A percentile compares a stretch with the other conserved stretches of the same genome.
Evolutionary conservation across 331 rosid genomes (phyloP).

Genomic region (Ulmus americana): DNA sequence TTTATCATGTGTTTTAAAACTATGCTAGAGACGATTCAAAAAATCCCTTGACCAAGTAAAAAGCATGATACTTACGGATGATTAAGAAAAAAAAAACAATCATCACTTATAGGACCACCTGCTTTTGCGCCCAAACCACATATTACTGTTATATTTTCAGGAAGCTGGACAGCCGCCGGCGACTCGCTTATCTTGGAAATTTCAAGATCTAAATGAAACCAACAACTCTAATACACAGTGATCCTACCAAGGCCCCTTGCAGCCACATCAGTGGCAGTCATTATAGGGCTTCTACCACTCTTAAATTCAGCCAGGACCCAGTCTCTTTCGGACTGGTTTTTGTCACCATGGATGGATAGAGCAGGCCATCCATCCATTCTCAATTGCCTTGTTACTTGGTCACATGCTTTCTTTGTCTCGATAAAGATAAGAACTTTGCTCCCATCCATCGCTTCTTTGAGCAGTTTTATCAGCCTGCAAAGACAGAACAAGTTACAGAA

Average conservation of each 20-base stretch:
- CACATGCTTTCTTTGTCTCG: constrained; percentile 95
- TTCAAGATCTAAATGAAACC: constrained; percentile 46
- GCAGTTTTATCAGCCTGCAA: constrained; percentile 74
- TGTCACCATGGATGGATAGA: constrained; percentile 94
- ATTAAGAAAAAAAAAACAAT: constrained; percentile 18
- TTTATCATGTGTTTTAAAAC: too few species aligned
- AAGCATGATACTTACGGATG: constrained; percentile 9
- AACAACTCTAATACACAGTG: constrained; percentile 59
- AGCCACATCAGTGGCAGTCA: constrained; percentile 99
- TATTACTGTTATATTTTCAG: constrained; percentile 37
- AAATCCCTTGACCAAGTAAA: constrained; percentile 16
- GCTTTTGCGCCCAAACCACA: constrained; percentile 84
- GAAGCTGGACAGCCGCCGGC: constrained; percentile 99
- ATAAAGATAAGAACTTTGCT: constrained; percentile 75
- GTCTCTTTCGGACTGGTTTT: constrained; percentile 92
- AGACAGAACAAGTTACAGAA: constrained; percentile 18
- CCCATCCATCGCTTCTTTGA: constrained; percentile 66
- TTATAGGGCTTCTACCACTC: constrained; percentile 92
- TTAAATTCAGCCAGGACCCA: constrained; percentile 99
- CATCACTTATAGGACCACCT: constrained; percentile 40
- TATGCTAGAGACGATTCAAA: too few species aligned
- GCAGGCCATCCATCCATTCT: constrained; percentile 99
- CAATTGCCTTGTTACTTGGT: constrained; percentile 81
- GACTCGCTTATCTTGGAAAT: constrained; percentile 52
- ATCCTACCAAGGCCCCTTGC: constrained; percentile 99